phyloP scores from a whole-genome alignment of 2,329 filamentous ascomycete genomes.

The Penicillium thymicola region DNA sequence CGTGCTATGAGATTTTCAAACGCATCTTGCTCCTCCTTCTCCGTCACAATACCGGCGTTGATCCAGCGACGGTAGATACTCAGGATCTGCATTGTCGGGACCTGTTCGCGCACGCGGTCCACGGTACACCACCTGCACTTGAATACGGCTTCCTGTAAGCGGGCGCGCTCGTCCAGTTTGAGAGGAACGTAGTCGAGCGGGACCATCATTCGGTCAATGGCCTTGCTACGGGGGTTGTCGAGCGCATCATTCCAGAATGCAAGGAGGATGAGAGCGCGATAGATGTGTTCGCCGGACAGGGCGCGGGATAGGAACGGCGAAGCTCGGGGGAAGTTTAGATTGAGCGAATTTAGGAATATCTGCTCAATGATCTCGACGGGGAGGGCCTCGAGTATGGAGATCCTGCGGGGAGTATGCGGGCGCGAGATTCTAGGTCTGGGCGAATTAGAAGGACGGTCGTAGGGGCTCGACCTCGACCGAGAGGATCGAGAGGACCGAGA shows the following conservation, averaged over 20 bases:
- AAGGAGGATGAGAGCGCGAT: conserved; percentile 39
- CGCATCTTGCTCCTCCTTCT: conserved; percentile 11
- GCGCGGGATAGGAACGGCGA: conserved; percentile 42
- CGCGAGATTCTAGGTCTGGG: background rate
- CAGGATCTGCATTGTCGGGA: conserved; percentile 36
- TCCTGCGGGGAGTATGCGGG: conserved; percentile 2
- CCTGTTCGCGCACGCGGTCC: conserved; percentile 30
- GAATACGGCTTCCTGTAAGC: conserved; percentile 37
- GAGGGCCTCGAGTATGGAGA: conserved; percentile 44
- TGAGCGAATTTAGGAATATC: conserved; percentile 50
- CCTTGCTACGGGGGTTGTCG: conserved; percentile 3
- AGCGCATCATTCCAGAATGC: conserved; percentile 39
- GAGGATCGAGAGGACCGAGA: conserved; percentile 1
- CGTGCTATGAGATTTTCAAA: conserved; percentile 23
- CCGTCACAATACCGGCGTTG: conserved; percentile 23
- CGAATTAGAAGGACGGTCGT: conserved; percentile 4
- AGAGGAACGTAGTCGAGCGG: conserved; percentile 37
- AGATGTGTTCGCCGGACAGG: conserved; percentile 43
- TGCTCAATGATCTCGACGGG: conserved; percentile 52
- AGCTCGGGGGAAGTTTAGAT: conserved; percentile 44
- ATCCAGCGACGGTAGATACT: conserved; percentile 36
- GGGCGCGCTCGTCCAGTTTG: conserved; percentile 23
- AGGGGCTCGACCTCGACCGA: conserved; percentile 6
- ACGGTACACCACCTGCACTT: conserved; percentile 41
- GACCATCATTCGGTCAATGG: conserved; percentile 32